Evolutionary conservation across 345 rosid species (phyloP).

Genomic region (Carallia brachiata): DNA sequence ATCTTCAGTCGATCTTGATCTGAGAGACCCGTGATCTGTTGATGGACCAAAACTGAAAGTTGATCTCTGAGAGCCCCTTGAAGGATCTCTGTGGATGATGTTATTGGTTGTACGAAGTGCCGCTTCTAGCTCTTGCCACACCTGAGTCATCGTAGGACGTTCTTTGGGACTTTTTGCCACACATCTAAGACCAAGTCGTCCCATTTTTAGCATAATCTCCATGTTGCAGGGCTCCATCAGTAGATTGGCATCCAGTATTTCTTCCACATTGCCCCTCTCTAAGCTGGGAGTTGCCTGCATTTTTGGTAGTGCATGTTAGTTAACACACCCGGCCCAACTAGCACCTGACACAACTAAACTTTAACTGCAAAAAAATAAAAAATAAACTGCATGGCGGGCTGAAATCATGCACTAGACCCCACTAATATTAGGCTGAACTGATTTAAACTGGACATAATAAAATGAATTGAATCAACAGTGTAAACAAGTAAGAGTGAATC

Average conservation of each 20-base stretch:
- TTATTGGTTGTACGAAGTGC: constrained; percentile 27
- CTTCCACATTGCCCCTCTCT: constrained; percentile 44
- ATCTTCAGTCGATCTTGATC: constrained; percentile 13
- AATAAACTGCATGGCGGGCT: too few species aligned
- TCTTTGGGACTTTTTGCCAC: constrained; percentile 41
- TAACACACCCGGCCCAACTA: too few species aligned
- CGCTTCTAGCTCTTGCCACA: constrained; percentile 50
- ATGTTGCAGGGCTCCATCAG: constrained; percentile 47
- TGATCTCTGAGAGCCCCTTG: constrained; percentile 12
- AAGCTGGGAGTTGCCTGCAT: constrained; percentile 52
- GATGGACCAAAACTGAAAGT: neutral
- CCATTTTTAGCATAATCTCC: constrained; percentile 60
- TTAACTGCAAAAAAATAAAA: too few species aligned
- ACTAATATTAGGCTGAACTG: too few species aligned
- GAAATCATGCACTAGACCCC: too few species aligned
- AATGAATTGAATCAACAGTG: too few species aligned
- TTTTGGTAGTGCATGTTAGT: neutral
- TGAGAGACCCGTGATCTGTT: neutral
- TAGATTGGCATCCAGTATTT: constrained; percentile 49
- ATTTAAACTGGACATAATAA: too few species aligned
- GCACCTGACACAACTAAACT: too few species aligned
- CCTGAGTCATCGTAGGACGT: constrained; percentile 55
- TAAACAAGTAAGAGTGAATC: too few species aligned
- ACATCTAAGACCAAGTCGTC: constrained; percentile 48
- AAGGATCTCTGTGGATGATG: constrained; percentile 13